Base-by-base conservation (phyloP, 495 filamentous ascomycete species). In the Aspergillus campestris region DNA sequence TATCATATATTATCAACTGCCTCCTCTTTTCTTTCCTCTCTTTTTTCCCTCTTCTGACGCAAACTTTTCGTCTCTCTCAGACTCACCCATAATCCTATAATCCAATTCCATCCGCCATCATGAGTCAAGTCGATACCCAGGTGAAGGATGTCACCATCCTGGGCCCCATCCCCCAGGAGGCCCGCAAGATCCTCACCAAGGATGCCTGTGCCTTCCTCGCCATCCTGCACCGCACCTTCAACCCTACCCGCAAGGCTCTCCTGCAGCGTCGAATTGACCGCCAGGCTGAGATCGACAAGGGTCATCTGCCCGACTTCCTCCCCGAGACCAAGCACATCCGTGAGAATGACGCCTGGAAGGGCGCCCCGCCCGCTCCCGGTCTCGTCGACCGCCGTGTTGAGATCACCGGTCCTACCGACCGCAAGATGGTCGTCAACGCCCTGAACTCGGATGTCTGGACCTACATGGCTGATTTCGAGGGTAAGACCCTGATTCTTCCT, bases 341-440 rank as follows among this genome's bases (percentile, higher is more conserved):
- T 54, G 91, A 96, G 56, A 84, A 94, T 64, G 82, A 84, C 62
- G 79, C 89, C 58, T 99, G 92, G 92, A 89, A 82, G 73, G 94
- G 89, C 49, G 90, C 92, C 28, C 82, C 87, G 38, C 92, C 94
- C 11, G 92, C 94, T 7, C 91, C 92, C 0, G 92, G 92, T 35
- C 73, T 99, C 33, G 82, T 96, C 31, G 94, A 99, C 71, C 81
- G 92, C 48, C 77, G 92, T 50, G 89, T 95, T n/a, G 92, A 99
- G 76, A 99, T 99, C 67, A 99, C 92, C 10, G 92, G 92, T 1
- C 92, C 92, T 0, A 97, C 92, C 3, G 92, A 97, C 68, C 78
- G 94, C 48, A 99, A 97, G 80, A 99, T 99, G 92, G 89, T 99
- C 33, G 87, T 99, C 45, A 99, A 99, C 67, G 92, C 92, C 6